Evolutionary conservation across 75 land plant species (phyloP).

Genomic region (Pinus taeda): DNA sequence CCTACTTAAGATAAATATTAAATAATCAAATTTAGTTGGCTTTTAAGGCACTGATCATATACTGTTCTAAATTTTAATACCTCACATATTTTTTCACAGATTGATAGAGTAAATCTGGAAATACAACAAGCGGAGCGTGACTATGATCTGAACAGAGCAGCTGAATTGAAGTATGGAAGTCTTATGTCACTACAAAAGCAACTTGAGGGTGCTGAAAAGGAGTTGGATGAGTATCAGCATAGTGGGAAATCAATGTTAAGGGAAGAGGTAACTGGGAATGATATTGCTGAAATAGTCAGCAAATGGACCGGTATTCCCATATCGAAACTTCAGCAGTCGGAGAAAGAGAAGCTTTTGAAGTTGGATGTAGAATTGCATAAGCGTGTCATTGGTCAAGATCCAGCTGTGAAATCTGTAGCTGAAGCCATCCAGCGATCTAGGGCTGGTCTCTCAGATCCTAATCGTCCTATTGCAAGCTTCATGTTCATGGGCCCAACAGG

Average conservation of each 20-base stretch:
- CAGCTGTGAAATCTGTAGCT: conserved; percentile 50
- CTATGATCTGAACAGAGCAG: conserved; percentile 60
- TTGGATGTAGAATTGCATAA: conserved; percentile 47
- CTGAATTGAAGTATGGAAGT: conserved; percentile 59
- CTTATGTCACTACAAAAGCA: conserved; percentile 36
- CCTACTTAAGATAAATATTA: too few species aligned
- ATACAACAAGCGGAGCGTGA: conserved; percentile 57
- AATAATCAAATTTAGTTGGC: too few species aligned
- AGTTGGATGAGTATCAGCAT: conserved; percentile 27
- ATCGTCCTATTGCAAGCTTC: conserved; percentile 59
- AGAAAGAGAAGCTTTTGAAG: conserved; percentile 48
- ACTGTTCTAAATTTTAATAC: too few species aligned
- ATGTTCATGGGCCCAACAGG: conserved; percentile 92
- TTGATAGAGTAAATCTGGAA: conserved; percentile 50
- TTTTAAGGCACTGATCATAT: too few species aligned
- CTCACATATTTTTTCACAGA: conserved; percentile 8
- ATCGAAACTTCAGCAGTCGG: conserved; percentile 47
- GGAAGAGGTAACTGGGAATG: conserved; percentile 45
- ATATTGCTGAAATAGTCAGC: conserved; percentile 68
- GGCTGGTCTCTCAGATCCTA: conserved; percentile 51
- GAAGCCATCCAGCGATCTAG: conserved; percentile 57
- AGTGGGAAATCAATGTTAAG: conserved; percentile 40
- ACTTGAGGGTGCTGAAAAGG: conserved; percentile 42
- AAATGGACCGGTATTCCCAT: conserved; percentile 72
- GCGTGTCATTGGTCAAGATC: conserved; percentile 58